Evolutionary conservation across 2,329 filamentous ascomycete species (phyloP), one percentile per base, ranked within the genome.

Genomic region (Coccinonectria pachysandricola): DNA sequence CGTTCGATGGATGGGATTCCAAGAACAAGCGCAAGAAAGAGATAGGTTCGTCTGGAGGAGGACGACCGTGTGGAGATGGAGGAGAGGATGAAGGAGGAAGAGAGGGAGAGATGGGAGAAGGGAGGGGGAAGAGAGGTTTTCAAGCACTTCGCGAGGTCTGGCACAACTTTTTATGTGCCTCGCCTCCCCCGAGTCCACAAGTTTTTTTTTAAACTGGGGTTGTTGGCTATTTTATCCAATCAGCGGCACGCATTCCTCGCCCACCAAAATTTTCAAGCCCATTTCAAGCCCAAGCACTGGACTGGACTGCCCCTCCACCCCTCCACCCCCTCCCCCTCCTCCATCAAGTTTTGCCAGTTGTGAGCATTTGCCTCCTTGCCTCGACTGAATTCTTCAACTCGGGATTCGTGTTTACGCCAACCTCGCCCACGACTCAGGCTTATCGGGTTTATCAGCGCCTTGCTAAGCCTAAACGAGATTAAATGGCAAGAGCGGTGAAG

Each of bases 31-130:
- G 32, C 38, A 32, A 35, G 36, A 35, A 35, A 23, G 19, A 20
- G 30, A 40, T 31, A 39, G 54, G 52, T 56, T 52, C 60, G 59
- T 53, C 60, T 50, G 50, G 49, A 57, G 53, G 57, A 59, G 45
- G 54, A 59, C 53, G 52, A 60, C 52, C 53, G 52, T 47, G 52
- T 16, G 15, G 24, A 30, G 24, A 7, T 19, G 19, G 17, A 19
- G 7, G 27, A n/a, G 25, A 21, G 39, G 39, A 46, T 45, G 41
- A 39, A 38, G 37, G 40, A 34, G 41, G 34, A 29, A 36, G 31
- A 28, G 32, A 36, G 20, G 24, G 36, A 49, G 47, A 48, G 48
- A 41, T 46, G 48, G 45, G 46, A 45, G 37, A 45, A 39, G 44
- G 46, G 46, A 40, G 32, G 39, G 37, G 37, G 38, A 42, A 46